Percentiles rank a stretch among this genome's conserved stretches.
Evolutionary conservation across 1,284 basidiomycete genomes (phyloP).

Genomic region (Puccinia novopanici): DNA sequence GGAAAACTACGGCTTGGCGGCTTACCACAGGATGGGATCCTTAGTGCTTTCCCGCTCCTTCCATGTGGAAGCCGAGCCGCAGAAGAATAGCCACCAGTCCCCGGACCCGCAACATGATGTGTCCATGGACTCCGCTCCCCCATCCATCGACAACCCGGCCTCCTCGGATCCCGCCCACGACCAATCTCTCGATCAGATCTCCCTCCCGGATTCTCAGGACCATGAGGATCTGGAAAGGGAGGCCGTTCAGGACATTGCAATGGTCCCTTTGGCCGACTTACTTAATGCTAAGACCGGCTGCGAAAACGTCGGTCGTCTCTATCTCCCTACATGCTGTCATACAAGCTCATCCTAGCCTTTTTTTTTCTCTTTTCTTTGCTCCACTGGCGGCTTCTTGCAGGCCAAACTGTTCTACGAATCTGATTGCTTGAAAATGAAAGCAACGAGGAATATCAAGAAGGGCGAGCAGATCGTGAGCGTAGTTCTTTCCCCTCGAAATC

Average conservation of each 20-base stretch:
- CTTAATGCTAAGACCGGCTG: conserved; percentile 78
- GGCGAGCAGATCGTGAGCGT: conserved; percentile 83
- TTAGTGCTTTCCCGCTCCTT: conserved; percentile 91
- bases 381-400: conserved; percentile 60
- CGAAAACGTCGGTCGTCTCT: conserved; percentile 70
- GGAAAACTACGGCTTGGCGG: conserved; percentile 69
- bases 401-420: conserved; percentile 82
- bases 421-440: conserved; percentile 73
- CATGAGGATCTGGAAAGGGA: conserved; percentile 56
- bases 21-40: conserved; percentile 88
- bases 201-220: neutral
- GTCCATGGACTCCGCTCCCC: conserved; percentile 46
- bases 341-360: neutral
- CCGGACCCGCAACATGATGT: conserved; percentile 54
- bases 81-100: neutral
- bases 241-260: conserved; percentile 73
- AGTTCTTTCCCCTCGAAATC: neutral
- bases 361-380: neutral
- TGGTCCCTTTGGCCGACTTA: conserved; percentile 97
- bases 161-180: conserved; percentile 54
- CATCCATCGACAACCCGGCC: too few species aligned
- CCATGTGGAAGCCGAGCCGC: conserved; percentile 66
- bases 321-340: too few species aligned
- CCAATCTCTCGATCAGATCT: conserved; percentile 51
- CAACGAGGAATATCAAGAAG: conserved; percentile 71